phyloP scores from a whole-genome alignment of 768 basidiomycete species.

The Rhodotorula graminis region DNA sequence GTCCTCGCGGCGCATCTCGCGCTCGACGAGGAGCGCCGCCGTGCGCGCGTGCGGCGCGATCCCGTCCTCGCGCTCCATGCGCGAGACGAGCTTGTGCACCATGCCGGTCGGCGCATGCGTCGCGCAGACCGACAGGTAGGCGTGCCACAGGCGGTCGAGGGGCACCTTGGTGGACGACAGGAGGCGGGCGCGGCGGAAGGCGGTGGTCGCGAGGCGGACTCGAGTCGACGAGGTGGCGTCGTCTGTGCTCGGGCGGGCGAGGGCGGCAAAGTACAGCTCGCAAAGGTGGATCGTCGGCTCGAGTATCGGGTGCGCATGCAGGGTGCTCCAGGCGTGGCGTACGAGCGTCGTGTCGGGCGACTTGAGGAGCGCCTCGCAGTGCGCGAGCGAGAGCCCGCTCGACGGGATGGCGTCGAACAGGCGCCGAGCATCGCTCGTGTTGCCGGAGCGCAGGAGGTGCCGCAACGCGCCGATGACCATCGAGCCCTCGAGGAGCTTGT shows the following conservation, averaged over 20 bases:
- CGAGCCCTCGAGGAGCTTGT: background rate
- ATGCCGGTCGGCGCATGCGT: constrained; percentile 4
- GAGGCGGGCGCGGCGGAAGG: constrained; percentile 10
- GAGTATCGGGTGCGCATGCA: background rate
- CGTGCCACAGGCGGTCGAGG: constrained; percentile 4
- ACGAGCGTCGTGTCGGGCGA: background rate
- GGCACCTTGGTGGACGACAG: too few species aligned
- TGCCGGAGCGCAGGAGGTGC: background rate
- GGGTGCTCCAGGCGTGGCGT: background rate
- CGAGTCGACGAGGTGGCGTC: background rate
- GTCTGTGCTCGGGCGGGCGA: background rate
- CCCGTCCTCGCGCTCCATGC: constrained; percentile 3
- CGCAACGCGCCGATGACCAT: background rate
- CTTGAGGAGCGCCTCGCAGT: constrained; percentile 7
- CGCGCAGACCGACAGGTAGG: constrained; percentile 8
- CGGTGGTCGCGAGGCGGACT: background rate
- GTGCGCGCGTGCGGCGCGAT: background rate
- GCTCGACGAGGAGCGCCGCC: background rate
- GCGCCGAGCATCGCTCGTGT: background rate
- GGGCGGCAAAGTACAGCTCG: background rate
- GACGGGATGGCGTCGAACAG: constrained; percentile 10
- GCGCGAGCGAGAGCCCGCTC: background rate
- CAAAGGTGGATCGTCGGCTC: background rate
- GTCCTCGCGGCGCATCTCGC: constrained; percentile 19
- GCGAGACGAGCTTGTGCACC: background rate